Evolutionary conservation across 2,329 filamentous ascomycete species (phyloP).

Genomic region (Metarhizium robertsii): DNA sequence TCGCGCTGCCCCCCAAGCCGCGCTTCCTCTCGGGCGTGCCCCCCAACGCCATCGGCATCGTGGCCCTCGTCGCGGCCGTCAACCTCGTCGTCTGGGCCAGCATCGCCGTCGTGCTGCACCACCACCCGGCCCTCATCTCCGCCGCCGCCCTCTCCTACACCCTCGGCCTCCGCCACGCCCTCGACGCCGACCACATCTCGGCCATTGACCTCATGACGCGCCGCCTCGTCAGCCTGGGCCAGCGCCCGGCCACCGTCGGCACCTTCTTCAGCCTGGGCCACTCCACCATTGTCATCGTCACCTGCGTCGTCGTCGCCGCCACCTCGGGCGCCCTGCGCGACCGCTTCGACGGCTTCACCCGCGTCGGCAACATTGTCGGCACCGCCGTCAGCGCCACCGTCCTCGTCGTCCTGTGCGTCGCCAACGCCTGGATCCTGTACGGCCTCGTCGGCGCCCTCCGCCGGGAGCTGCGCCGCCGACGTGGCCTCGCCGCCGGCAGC

Average conservation of each 20-base stretch:
- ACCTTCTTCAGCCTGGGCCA: slow-evolving; percentile 93
- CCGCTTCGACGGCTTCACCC: slow-evolving; percentile 70
- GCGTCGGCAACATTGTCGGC: slow-evolving; percentile 80
- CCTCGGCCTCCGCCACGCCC: slow-evolving; percentile 83
- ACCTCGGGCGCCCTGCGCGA: slow-evolving; percentile 76
- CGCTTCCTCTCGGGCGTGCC: slow-evolving; percentile 22
- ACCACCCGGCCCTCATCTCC: slow-evolving; percentile 56
- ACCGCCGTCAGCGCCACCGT: slow-evolving; percentile 79
- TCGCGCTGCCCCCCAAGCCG: slow-evolving; percentile 18
- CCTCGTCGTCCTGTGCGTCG: slow-evolving; percentile 69
- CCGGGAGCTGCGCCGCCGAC: slow-evolving; percentile 39
- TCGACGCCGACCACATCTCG: slow-evolving; percentile 83
- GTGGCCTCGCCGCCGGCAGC: slow-evolving; percentile 18
- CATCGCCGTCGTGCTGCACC: slow-evolving; percentile 42
- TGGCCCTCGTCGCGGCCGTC: slow-evolving; percentile 36
- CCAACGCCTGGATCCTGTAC: slow-evolving; percentile 80
- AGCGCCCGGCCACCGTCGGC: slow-evolving; percentile 81
- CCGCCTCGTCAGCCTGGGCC: slow-evolving; percentile 74
- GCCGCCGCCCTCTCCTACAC: slow-evolving; percentile 81
- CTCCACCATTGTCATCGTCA: slow-evolving; percentile 85
- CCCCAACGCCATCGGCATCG: slow-evolving; percentile 34
- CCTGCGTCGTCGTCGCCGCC: slow-evolving; percentile 84
- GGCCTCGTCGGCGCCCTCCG: slow-evolving; percentile 63
- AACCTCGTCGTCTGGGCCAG: slow-evolving; percentile 48
- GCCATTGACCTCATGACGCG: slow-evolving; percentile 95